Conservation (phyloP, 768 basidiomycete species). For the Termitomyces sp. region DNA sequence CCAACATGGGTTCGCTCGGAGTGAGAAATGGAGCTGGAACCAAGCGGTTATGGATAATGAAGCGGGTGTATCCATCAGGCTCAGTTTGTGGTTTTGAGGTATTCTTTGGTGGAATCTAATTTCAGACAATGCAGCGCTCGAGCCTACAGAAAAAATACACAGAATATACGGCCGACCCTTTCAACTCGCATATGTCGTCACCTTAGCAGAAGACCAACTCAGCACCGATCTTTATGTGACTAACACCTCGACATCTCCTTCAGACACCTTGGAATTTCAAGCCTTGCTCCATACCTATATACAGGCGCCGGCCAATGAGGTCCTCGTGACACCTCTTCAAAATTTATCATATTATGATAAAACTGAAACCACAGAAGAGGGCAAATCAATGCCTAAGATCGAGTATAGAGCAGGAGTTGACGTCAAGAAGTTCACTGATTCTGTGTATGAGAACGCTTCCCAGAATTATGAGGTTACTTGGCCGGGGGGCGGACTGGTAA, state of each 20-base stretch:
- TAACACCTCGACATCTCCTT: conserved; percentile 52
- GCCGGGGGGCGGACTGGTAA: conserved; percentile 50
- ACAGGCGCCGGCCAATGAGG: conserved; percentile 53
- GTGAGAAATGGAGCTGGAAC: conserved; percentile 67
- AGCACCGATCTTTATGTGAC: conserved; percentile 77
- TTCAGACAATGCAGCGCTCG: conserved; percentile 45
- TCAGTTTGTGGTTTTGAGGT: conserved; percentile 50
- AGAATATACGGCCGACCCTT: conserved; percentile 63
- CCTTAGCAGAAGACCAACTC: conserved; percentile 68
- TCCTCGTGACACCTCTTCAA: conserved; percentile 62
- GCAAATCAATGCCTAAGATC: conserved; percentile 42
- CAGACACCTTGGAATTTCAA: conserved; percentile 75
- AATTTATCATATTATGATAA: conserved; percentile 78
- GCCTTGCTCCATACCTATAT: conserved; percentile 93
- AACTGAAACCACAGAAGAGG: conserved; percentile 55
- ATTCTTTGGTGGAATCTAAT: not conserved
- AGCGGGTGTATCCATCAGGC: conserved; percentile 67
- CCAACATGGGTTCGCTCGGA: conserved; percentile 94
- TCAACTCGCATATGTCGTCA: conserved; percentile 77
- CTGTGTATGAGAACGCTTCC: conserved; percentile 67
- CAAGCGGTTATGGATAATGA: conserved; percentile 62
- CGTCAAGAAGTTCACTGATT: conserved; percentile 66
- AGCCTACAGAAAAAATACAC: conserved; percentile 54
- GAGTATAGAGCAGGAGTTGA: conserved; percentile 65
- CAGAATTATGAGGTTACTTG: conserved; percentile 56